Percentiles rank a stretch among this genome's conserved stretches.
Conservation (phyloP, 129 eudicot species). For the Ambrosia trifida region DNA sequence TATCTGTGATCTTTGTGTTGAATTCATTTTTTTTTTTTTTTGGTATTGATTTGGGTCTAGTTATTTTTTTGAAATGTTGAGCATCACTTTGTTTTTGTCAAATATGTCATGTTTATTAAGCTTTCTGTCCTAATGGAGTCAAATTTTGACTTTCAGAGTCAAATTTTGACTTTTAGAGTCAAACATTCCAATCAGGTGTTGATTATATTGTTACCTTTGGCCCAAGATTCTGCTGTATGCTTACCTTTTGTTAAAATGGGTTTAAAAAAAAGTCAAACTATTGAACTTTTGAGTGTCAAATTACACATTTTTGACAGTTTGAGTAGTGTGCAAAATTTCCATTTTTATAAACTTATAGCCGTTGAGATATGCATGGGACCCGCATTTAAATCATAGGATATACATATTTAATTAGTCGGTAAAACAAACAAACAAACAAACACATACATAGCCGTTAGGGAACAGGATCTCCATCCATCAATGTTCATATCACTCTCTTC, state of each 20-base stretch:
- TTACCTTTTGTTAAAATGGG: no score
- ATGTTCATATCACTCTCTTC: constrained; percentile 10
- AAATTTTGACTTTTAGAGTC: constrained; percentile 20
- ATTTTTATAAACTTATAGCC: constrained; percentile 16
- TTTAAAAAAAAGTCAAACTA: no score
- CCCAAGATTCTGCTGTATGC: constrained; percentile 14
- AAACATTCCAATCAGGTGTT: constrained; percentile 1
- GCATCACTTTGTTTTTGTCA: no score
- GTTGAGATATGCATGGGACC: constrained; percentile 23
- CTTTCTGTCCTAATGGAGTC: no score
- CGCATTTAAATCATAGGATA: background rate
- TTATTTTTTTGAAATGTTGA: no score
- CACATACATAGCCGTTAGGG: constrained; percentile 54
- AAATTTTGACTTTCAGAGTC: no score
- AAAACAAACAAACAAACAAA: constrained; percentile 23
- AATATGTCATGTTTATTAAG: no score
- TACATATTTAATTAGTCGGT: background rate
- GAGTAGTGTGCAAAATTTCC: background rate
- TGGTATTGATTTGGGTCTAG: no score
- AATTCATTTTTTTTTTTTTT: no score
- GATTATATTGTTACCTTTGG: background rate
- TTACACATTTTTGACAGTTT: no score
- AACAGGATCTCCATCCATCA: constrained; percentile 8
- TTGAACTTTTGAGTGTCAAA: no score
- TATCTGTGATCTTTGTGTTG: background rate